phyloP scores from a whole-genome alignment of 345 rosid genomes.

The Arabis hirsuta region DNA sequence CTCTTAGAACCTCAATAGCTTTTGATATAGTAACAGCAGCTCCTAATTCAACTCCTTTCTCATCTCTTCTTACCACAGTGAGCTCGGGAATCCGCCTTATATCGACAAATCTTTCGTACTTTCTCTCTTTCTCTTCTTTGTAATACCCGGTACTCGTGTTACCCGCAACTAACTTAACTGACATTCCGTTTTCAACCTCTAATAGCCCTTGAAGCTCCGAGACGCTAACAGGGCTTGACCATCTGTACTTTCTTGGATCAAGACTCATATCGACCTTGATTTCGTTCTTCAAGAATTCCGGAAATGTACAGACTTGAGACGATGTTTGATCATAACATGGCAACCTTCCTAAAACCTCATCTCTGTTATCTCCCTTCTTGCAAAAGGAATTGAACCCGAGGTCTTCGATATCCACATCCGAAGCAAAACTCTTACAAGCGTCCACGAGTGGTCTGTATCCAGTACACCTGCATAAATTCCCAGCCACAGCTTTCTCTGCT shows the following conservation, averaged over 20 bases:
- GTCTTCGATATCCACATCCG: conserved; percentile 86
- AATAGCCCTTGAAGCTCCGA: conserved; percentile 60
- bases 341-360: conserved; percentile 44
- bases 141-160: conserved; percentile 82
- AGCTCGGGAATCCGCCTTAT: conserved; percentile 68
- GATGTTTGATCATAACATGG: conserved; percentile 52
- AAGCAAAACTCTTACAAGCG: conserved; percentile 86
- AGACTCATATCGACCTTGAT: conserved; percentile 41
- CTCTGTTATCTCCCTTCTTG: conserved; percentile 60
- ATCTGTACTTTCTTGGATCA: conserved; percentile 50
- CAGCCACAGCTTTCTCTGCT: conserved; percentile 77
- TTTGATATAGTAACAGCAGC: conserved; percentile 80
- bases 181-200: conserved; percentile 38
- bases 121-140: conserved; percentile 55
- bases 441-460: conserved; percentile 91
- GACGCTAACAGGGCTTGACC: conserved; percentile 61
- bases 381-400: conserved; percentile 80
- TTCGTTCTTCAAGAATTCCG: conserved; percentile 67
- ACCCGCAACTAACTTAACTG: conserved; percentile 67
- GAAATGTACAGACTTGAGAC: conserved; percentile 50
- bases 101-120: conserved; percentile 60
- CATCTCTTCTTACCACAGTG: conserved; percentile 51
- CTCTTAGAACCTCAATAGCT: conserved; percentile 64
- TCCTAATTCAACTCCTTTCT: conserved; percentile 68
- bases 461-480: conserved; percentile 96